Conservation (phyloP, 2,329 filamentous ascomycete genomes). For the Pseudogymnoascus sp. region DNA sequence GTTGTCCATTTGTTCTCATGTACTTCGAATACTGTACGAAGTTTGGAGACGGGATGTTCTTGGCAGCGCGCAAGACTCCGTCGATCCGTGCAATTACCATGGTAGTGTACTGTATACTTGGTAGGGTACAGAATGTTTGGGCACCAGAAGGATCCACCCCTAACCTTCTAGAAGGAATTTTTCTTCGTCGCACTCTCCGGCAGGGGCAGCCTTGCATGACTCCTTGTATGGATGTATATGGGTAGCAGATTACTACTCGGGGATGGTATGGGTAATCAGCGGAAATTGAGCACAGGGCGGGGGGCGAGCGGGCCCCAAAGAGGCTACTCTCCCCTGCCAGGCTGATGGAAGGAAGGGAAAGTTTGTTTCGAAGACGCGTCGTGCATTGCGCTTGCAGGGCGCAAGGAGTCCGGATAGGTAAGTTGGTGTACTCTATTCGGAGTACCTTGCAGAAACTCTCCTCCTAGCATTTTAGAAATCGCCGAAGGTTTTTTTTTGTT, state of each 20-base stretch:
- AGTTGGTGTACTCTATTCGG: background rate
- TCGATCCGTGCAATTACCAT: background rate
- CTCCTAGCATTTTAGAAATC: background rate
- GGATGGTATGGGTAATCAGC: background rate
- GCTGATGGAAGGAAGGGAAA: slow-evolving; percentile 3
- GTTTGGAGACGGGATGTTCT: background rate
- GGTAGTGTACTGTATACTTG: background rate
- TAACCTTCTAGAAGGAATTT: slow-evolving; percentile 4
- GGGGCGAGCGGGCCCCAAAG: background rate
- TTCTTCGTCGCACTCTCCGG: background rate
- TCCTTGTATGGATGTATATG: background rate
- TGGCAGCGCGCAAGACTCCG: background rate
- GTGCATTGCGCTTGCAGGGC: background rate
- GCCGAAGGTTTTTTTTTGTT: background rate
- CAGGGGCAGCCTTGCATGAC: slow-evolving; percentile 1
- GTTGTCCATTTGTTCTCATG: background rate
- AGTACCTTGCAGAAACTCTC: background rate
- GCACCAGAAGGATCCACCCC: slow-evolving; percentile 5
- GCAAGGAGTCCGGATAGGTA: background rate
- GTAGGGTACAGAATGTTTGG: background rate
- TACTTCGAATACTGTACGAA: background rate
- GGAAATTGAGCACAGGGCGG: slow-evolving; percentile 6
- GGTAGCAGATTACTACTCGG: background rate
- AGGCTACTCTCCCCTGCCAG: slow-evolving; percentile 1
- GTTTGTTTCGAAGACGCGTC: slow-evolving; percentile 6